Evolutionary conservation across 2,329 filamentous ascomycete species (phyloP).

Genomic region (Cladophialophora immunda): DNA sequence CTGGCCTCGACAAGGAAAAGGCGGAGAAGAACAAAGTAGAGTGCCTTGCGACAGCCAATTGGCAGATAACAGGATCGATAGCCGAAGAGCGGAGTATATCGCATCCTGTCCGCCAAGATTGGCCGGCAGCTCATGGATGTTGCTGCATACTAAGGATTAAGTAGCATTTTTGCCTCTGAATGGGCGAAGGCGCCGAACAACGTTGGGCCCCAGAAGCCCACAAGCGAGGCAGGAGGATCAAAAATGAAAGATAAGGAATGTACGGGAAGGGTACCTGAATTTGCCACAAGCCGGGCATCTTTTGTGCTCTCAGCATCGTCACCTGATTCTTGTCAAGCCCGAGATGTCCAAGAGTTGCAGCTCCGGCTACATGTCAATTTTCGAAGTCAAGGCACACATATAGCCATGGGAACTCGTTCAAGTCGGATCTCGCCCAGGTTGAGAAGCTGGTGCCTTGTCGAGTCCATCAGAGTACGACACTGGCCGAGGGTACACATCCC

Average conservation of each 20-base stretch:
- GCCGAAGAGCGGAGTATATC: neutral
- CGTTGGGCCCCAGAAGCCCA: neutral
- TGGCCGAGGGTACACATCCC: neutral
- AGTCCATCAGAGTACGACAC: neutral
- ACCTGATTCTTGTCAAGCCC: neutral
- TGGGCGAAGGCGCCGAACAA: neutral
- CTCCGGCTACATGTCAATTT: neutral
- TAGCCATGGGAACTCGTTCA: neutral
- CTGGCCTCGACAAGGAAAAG: neutral
- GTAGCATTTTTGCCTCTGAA: neutral
- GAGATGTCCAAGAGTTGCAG: neutral
- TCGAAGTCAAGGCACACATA: neutral
- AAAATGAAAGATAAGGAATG: neutral
- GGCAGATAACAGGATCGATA: neutral
- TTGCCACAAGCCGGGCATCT: neutral
- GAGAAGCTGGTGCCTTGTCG: neutral
- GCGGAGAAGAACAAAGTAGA: neutral
- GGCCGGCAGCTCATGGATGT: conserved; percentile 2
- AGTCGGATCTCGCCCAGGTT: neutral
- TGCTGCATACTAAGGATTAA: neutral
- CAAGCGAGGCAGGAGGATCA: neutral
- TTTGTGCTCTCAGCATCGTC: neutral
- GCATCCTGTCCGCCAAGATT: neutral
- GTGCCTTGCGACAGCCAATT: neutral
- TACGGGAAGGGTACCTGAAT: neutral